phyloP scores from a whole-genome alignment of 1,284 basidiomycete species.

The Ceratobasidium sp. region DNA sequence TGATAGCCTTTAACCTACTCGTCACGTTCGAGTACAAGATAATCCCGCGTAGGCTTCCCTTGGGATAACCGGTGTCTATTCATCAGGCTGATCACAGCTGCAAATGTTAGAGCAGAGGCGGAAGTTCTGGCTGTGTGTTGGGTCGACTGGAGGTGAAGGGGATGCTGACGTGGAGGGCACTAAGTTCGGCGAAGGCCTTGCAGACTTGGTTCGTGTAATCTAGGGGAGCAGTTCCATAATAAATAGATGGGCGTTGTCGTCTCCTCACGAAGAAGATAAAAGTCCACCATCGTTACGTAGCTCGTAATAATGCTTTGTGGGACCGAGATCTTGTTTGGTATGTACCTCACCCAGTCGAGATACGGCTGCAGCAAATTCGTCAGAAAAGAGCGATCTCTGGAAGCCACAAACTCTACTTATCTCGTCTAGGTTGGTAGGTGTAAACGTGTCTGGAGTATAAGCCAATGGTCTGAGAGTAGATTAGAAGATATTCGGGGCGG shows the following conservation, averaged over 20 bases:
- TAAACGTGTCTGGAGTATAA: constrained; percentile 52
- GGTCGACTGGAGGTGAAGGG: constrained; percentile 49
- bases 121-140: too few relatives aligned
- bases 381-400: constrained; percentile 60
- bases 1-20: too few relatives aligned
- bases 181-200: constrained; percentile 47
- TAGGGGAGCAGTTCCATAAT: constrained; percentile 42
- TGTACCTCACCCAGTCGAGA: constrained; percentile 46
- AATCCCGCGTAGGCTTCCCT: too few relatives aligned
- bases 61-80: too few relatives aligned
- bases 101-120: too few relatives aligned
- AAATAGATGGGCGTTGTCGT: too few relatives aligned
- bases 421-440: constrained; percentile 55
- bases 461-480: constrained; percentile 48
- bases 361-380: constrained; percentile 66
- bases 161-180: constrained; percentile 49
- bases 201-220: constrained; percentile 49
- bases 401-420: constrained; percentile 60
- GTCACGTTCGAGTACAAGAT: too few relatives aligned
- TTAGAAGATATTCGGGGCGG: constrained; percentile 53
- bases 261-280: too few relatives aligned
- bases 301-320: constrained; percentile 34
- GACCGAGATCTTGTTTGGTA: constrained; percentile 15
- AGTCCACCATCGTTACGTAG: constrained; percentile 37
- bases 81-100: too few relatives aligned